phyloP scores from a whole-genome alignment of 108 stramenopile genomes.

The Tribonema minus region DNA sequence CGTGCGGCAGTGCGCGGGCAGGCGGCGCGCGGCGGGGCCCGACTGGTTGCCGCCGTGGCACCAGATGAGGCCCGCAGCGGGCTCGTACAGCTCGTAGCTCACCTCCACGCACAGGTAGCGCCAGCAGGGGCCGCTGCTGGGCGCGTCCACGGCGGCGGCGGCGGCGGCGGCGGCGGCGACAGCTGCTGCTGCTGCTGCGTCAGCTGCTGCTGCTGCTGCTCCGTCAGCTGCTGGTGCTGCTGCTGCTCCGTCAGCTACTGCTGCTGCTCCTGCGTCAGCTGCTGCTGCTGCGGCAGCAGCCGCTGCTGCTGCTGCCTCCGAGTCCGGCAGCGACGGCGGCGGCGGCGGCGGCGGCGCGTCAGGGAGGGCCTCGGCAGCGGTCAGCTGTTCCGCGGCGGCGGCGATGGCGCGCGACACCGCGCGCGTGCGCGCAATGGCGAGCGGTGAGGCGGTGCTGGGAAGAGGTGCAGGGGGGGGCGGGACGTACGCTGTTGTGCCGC shows the following conservation, averaged over 20 bases:
- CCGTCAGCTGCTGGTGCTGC: background rate
- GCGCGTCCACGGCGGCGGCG: background rate
- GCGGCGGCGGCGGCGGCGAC: background rate
- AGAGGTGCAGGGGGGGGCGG: no score
- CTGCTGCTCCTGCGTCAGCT: background rate
- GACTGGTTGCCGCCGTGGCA: background rate
- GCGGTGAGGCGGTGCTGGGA: no score
- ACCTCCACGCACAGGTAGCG: background rate
- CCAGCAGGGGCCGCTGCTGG: background rate
- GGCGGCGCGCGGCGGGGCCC: background rate
- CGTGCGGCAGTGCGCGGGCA: slow-evolving; percentile 12
- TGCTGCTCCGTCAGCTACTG: background rate
- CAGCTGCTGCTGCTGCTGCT: background rate
- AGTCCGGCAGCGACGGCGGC: no score
- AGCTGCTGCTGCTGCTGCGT: background rate
- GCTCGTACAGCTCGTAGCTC: background rate
- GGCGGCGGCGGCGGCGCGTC: no score
- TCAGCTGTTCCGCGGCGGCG: no score
- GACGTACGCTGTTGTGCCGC: no score
- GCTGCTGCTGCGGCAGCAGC: background rate
- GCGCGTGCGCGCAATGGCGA: no score
- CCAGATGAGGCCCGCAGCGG: background rate
- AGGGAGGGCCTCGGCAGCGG: no score
- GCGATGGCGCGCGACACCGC: no score
- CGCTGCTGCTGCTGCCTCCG: background rate